Evolutionary conservation across 2,329 filamentous ascomycete species (phyloP).

Genomic region (Colletotrichum costaricense): DNA sequence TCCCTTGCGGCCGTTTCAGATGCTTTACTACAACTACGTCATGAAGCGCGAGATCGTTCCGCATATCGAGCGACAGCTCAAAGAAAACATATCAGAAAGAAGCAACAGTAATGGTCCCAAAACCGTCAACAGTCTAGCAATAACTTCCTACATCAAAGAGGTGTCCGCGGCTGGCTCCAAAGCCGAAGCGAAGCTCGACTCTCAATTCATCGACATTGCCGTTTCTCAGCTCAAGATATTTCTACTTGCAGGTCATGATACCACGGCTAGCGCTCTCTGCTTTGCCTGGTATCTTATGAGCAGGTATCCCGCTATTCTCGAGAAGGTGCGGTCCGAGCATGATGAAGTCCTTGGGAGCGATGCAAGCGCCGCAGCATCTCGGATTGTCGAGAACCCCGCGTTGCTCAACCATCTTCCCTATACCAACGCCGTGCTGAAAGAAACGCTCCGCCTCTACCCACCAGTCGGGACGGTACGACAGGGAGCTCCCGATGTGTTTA

Average conservation of each 20-base stretch:
- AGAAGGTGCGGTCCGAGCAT: conserved; percentile 43
- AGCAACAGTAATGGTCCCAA: conserved; percentile 1
- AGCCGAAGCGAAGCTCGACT: not conserved
- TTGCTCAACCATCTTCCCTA: conserved; percentile 63
- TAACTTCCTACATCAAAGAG: not conserved
- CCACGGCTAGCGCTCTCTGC: conserved; percentile 43
- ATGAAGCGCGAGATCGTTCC: conserved; percentile 7
- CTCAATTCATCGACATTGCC: conserved; percentile 22
- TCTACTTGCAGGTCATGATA: conserved; percentile 47
- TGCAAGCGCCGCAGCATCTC: conserved; percentile 46
- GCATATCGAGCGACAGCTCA: conserved; percentile 5
- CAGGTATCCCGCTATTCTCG: conserved; percentile 39
- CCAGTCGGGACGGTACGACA: conserved; percentile 55
- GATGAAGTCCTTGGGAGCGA: conserved; percentile 58
- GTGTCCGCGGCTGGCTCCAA: not conserved
- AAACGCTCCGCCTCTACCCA: conserved; percentile 63
- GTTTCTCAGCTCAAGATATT: conserved; percentile 45
- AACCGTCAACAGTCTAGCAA: conserved; percentile 41
- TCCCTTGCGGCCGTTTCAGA: not conserved
- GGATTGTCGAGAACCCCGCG: conserved; percentile 54
- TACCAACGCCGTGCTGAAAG: conserved; percentile 63
- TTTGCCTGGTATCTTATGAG: conserved; percentile 40
- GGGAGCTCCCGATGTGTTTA: conserved; percentile 47
- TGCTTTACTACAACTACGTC: conserved; percentile 12
- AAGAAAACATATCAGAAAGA: not conserved